phyloP scores from a whole-genome alignment of 2,329 filamentous ascomycete genomes.

The Colletotrichum lentis region DNA sequence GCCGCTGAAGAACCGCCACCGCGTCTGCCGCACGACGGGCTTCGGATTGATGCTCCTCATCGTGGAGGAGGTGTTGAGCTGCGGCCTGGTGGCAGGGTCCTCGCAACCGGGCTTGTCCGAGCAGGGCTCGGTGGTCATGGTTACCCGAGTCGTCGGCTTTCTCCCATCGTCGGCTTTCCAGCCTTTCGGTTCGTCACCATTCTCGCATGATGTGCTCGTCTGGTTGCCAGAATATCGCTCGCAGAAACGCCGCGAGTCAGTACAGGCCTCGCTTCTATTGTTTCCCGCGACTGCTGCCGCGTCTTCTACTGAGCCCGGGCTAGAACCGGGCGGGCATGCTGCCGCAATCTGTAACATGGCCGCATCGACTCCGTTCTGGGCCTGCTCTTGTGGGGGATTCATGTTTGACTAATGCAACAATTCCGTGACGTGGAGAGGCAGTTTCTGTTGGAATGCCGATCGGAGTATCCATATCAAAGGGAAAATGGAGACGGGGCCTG shows the following conservation, averaged over 20 bases:
- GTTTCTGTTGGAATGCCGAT: too few species aligned
- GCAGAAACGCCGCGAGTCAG: too few species aligned
- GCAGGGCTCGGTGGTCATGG: neutral
- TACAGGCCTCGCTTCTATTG: too few species aligned
- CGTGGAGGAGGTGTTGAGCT: too few species aligned
- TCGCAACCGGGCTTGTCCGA: neutral
- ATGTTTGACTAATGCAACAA: neutral
- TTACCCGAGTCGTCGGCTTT: too few species aligned
- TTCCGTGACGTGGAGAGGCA: too few species aligned
- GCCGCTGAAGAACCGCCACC: conserved; percentile 11
- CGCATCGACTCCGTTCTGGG: neutral
- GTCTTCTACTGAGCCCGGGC: neutral
- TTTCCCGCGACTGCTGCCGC: neutral
- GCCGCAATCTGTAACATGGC: neutral
- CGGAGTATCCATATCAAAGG: too few species aligned
- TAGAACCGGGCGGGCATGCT: too few species aligned
- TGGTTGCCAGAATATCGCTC: too few species aligned
- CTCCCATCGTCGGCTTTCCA: neutral
- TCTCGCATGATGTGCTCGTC: too few species aligned
- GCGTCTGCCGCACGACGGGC: neutral
- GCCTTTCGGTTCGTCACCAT: neutral
- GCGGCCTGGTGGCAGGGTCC: neutral
- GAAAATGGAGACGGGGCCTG: too few species aligned
- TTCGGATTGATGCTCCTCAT: neutral
- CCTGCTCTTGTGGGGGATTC: neutral